Percentiles rank a stretch among this genome's conserved stretches.
These are phyloP conservation scores for Populus euphratica DNA, from an alignment of 345 rosid species.

Conservation along the genomic window DNA sequence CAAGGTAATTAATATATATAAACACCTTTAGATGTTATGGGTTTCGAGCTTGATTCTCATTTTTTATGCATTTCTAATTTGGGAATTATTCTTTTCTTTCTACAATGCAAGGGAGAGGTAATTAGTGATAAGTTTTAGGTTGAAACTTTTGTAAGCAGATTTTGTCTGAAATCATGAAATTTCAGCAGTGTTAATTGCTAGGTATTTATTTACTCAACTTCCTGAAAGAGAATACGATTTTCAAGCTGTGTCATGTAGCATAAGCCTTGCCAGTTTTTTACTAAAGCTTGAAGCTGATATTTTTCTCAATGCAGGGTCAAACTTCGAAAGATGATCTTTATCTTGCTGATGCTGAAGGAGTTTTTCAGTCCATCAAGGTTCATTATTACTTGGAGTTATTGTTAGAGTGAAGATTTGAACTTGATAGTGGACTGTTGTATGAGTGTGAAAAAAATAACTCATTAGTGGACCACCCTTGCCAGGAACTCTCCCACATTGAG, in stretches of 20 bases:
- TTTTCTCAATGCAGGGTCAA: constrained; percentile 52
- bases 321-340: constrained; percentile 50
- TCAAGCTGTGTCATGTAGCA: neutral
- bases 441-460: neutral
- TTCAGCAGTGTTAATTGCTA: constrained; percentile 1
- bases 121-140: neutral
- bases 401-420: neutral
- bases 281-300: neutral
- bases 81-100: neutral
- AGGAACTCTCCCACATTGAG: neutral
- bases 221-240: constrained; percentile 1
- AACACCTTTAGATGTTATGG: neutral
- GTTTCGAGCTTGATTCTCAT: neutral
- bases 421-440: neutral
- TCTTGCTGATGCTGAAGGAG: constrained; percentile 69
- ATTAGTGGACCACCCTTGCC: neutral
- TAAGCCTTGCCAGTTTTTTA: neutral
- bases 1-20: constrained; percentile 53
- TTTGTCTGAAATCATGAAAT: neutral
- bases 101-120: neutral
- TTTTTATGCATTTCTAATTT: neutral
- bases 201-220: neutral
- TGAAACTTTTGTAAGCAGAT: neutral
- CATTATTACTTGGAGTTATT: constrained; percentile 24
- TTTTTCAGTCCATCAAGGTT: constrained; percentile 84